A percentile compares a stretch with the other conserved stretches of the same genome.
Evolutionary conservation across 2,329 filamentous ascomycete species (phyloP).

Genomic region (Sordariomycetes sp.): DNA sequence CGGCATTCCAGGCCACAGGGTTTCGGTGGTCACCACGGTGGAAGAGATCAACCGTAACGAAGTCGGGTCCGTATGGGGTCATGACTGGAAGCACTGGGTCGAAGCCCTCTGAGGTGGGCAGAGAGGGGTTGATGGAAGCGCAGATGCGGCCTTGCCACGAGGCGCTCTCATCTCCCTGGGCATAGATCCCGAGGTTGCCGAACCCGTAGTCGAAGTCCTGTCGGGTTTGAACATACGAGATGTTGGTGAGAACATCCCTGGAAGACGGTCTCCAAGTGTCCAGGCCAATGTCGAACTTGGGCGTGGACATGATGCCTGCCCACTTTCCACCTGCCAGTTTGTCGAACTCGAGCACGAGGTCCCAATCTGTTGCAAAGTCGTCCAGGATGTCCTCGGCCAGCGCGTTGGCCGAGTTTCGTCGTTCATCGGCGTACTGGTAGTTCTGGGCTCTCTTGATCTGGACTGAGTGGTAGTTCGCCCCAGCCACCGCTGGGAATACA

Average conservation of each 20-base stretch:
- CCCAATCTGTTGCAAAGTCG: conserved; percentile 32
- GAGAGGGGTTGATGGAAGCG: conserved; percentile 36
- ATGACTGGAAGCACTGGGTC: conserved; percentile 29
- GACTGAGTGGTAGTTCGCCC: conserved; percentile 45
- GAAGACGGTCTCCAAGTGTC: conserved; percentile 62
- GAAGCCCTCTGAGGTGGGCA: conserved; percentile 25
- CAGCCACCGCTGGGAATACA: conserved; percentile 51
- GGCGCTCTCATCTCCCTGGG: conserved; percentile 56
- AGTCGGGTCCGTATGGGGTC: conserved; percentile 31
- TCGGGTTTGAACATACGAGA: conserved; percentile 19
- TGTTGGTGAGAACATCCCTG: conserved; percentile 54
- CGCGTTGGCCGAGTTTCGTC: conserved; percentile 34
- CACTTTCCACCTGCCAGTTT: conserved; percentile 25
- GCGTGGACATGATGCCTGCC: conserved; percentile 34
- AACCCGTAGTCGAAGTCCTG: conserved; percentile 17
- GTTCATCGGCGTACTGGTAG: conserved; percentile 34
- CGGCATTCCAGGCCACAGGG: conserved; percentile 7
- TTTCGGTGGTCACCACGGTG: conserved; percentile 28
- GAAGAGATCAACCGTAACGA: conserved; percentile 41
- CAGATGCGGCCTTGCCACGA: conserved; percentile 48
- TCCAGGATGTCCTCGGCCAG: conserved; percentile 13
- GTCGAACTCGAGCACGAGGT: conserved; percentile 32
- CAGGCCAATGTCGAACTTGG: conserved; percentile 37
- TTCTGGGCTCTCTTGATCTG: conserved; percentile 37
- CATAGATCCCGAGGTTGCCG: conserved; percentile 53